A percentile compares a stretch with the other conserved stretches of the same genome.
These are phyloP conservation scores for Ichthyophthirius multifiliis DNA, from an alignment of 169 alveolate genomes.

Conservation along the genomic window DNA sequence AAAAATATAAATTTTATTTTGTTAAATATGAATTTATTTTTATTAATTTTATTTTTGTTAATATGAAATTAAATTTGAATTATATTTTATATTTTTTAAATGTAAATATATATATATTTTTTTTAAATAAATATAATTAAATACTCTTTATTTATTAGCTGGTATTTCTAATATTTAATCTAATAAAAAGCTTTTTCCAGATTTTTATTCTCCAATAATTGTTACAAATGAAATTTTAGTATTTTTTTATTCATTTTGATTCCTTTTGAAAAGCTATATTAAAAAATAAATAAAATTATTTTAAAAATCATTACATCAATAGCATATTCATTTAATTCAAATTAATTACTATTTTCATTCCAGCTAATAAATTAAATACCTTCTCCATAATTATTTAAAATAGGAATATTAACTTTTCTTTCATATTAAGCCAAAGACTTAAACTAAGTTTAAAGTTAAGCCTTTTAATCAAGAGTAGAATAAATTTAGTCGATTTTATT, in stretches of 20 bases:
- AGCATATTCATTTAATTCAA: background rate
- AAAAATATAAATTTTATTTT: background rate
- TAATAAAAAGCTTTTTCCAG: background rate
- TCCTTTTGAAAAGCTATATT: background rate
- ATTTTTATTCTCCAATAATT: background rate
- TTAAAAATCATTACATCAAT: background rate
- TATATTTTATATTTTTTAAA: no score
- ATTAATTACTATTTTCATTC: background rate
- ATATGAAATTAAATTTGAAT: no score
- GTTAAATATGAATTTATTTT: no score
- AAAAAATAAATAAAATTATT: background rate
- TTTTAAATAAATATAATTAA: background rate
- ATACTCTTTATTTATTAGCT: background rate
- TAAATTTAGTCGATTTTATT: background rate
- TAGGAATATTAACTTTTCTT: background rate
- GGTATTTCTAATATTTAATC: background rate
- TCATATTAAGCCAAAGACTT: constrained; percentile 1
- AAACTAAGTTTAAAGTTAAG: background rate
- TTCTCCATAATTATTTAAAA: background rate
- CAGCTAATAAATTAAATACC: background rate
- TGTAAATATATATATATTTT: no score
- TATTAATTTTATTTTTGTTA: no score
- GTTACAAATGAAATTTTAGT: background rate
- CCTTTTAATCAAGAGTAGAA: background rate
- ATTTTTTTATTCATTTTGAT: background rate